phyloP scores from a whole-genome alignment of 805 yeast genomes.

The Ogataea methanolica region DNA sequence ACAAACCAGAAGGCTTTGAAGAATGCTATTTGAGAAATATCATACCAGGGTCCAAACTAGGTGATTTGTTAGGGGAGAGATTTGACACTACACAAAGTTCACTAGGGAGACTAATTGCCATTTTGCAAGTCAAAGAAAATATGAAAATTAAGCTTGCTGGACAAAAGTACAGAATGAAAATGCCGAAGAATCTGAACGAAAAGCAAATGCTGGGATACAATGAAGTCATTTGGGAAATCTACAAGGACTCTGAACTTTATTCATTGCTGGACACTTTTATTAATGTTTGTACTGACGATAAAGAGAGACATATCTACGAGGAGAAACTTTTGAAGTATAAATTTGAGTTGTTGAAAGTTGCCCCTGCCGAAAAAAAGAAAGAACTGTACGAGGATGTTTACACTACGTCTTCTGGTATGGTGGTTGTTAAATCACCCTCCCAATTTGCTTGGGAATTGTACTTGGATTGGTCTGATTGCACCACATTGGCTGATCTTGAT shows the following conservation, averaged over 20 bases:
- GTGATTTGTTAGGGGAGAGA: conserved; percentile 45
- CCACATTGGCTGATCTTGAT: conserved; percentile 45
- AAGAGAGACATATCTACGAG: conserved; percentile 53
- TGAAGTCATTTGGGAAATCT: conserved; percentile 42
- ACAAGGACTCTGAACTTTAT: conserved; percentile 48
- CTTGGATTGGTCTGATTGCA: conserved; percentile 68
- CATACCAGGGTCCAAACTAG: conserved; percentile 53
- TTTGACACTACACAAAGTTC: conserved; percentile 44
- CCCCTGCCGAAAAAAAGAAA: conserved; percentile 43
- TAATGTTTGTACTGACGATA: conserved; percentile 56
- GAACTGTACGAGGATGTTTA: conserved; percentile 38
- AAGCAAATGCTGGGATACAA: conserved; percentile 36
- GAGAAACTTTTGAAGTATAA: conserved; percentile 54
- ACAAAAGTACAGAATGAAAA: conserved; percentile 45
- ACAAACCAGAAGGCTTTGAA: conserved; percentile 29
- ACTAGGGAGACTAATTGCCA: conserved; percentile 38
- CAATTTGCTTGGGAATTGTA: conserved; percentile 67
- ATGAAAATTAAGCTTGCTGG: conserved; percentile 35
- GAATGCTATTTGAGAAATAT: conserved; percentile 46
- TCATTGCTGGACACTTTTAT: conserved; percentile 50
- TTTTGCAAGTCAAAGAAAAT: conserved; percentile 37
- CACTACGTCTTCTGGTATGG: conserved; percentile 66
- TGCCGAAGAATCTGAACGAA: conserved; percentile 38
- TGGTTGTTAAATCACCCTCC: conserved; percentile 57
- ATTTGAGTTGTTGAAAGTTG: conserved; percentile 46